phyloP scores from a whole-genome alignment of 176 grass and related monocot genomes.

The Rhipidocladum racemiflorum region DNA sequence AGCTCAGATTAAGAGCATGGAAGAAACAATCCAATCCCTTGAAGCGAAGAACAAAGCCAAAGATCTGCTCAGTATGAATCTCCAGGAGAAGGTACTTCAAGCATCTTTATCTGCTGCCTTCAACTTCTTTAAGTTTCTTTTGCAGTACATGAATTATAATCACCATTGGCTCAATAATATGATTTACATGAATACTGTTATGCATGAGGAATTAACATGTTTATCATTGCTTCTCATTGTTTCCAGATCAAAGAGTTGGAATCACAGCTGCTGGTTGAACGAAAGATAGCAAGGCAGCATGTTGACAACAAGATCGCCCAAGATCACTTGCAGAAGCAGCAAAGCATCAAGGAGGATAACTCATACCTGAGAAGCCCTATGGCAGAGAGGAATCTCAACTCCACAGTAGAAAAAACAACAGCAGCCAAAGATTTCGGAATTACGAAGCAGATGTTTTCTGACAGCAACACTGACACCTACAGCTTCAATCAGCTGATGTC shows the following conservation, averaged over 20 bases:
- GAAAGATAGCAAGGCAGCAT: slow-evolving; percentile 88
- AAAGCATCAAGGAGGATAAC: slow-evolving; percentile 42
- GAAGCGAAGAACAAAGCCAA: slow-evolving; percentile 84
- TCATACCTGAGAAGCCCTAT: slow-evolving; percentile 42
- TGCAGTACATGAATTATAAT: not conserved
- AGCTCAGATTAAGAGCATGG: slow-evolving; percentile 77
- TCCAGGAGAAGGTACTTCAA: slow-evolving; percentile 76
- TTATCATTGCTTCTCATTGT: not conserved
- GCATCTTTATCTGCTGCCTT: not conserved
- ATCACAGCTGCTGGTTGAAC: slow-evolving; percentile 81
- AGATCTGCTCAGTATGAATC: slow-evolving; percentile 63
- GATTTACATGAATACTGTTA: not conserved
- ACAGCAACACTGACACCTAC: slow-evolving; percentile 48
- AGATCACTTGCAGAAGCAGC: slow-evolving; percentile 62
- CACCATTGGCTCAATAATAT: not conserved
- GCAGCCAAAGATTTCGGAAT: slow-evolving; percentile 29
- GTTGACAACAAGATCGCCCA: slow-evolving; percentile 91
- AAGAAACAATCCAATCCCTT: slow-evolving; percentile 71
- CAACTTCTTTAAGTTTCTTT: not conserved
- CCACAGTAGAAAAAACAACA: slow-evolving; percentile 37
- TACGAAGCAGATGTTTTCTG: slow-evolving; percentile 37
- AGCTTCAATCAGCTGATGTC: slow-evolving; percentile 59
- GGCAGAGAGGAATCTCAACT: slow-evolving; percentile 44
- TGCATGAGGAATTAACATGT: not conserved
- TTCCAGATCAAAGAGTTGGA: slow-evolving; percentile 88